Conservation (phyloP, 352 stramenopile genomes). For the Blastocystis sp. region DNA sequence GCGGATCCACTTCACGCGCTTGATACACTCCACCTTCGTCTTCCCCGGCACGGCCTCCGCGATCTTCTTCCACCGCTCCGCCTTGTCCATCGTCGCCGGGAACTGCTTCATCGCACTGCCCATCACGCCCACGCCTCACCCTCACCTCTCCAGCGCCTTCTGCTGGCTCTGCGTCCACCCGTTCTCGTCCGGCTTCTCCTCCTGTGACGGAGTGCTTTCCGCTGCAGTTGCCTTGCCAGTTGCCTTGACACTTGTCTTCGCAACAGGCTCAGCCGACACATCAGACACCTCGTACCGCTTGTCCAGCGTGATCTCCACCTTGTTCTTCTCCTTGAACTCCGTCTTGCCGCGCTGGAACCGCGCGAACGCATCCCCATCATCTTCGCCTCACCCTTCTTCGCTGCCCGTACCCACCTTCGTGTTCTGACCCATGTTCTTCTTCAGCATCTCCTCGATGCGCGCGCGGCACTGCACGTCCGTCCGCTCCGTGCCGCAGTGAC, state of each 20-base stretch:
- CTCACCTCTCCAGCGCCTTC: constrained; percentile 76
- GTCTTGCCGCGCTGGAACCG: constrained; percentile 70
- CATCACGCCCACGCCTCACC: constrained; percentile 65
- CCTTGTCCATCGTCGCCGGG: constrained; percentile 83
- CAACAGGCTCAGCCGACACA: neutral
- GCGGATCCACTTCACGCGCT: constrained; percentile 81
- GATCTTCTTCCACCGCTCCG: constrained; percentile 83
- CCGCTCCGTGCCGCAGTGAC: constrained; percentile 16
- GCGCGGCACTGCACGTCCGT: constrained; percentile 63
- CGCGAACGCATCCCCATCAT: constrained; percentile 58
- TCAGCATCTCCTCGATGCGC: constrained; percentile 56
- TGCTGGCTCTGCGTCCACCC: constrained; percentile 80
- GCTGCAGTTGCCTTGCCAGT: constrained; percentile 72
- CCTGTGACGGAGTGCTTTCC: constrained; percentile 71
- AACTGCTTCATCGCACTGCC: constrained; percentile 75
- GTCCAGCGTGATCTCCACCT: constrained; percentile 72
- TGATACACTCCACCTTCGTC: constrained; percentile 83
- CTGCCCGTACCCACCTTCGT: constrained; percentile 54
- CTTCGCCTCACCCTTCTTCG: neutral
- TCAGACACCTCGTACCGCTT: constrained; percentile 42
- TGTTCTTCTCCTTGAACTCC: constrained; percentile 73
- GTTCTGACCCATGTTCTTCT: constrained; percentile 55
- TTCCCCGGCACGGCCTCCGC: constrained; percentile 79
- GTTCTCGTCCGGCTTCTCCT: constrained; percentile 72
- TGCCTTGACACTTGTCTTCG: too few relatives aligned